A percentile compares a stretch with the other conserved stretches of the same genome.
Evolutionary conservation across 495 filamentous ascomycete genomes (phyloP).

Genomic region (Penicillium canescens): DNA sequence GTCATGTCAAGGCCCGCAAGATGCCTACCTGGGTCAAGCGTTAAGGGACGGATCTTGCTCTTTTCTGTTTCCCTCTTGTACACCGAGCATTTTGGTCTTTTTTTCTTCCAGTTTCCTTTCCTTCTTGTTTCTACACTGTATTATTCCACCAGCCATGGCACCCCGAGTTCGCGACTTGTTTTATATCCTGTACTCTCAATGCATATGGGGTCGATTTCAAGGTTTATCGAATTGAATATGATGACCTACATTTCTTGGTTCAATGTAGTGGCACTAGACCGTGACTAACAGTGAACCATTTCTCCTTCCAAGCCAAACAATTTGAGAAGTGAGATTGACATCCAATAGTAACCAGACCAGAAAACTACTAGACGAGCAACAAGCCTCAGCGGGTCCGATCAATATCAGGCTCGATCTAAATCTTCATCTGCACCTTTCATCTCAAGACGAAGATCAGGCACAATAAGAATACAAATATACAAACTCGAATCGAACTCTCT

Average conservation of each 20-base stretch:
- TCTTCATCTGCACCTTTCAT: no score
- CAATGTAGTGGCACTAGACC: no score
- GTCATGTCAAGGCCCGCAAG: conserved; percentile 94
- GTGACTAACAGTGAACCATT: no score
- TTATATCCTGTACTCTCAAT: conserved; percentile 39
- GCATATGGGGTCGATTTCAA: conserved; percentile 28
- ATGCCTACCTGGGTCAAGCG: conserved; percentile 97
- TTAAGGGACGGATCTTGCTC: conserved; percentile 19
- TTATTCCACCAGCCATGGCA: conserved; percentile 29
- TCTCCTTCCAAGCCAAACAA: no score
- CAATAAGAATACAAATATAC: no score
- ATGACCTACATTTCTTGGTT: not conserved
- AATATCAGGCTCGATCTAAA: no score
- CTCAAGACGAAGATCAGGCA: no score
- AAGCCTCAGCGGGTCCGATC: no score
- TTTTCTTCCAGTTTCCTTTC: conserved; percentile 11
- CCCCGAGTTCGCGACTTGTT: conserved; percentile 22
- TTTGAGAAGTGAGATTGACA: no score
- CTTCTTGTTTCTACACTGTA: conserved; percentile 28
- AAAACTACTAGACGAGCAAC: no score
- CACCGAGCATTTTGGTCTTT: conserved; percentile 7
- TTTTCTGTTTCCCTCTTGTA: not conserved
- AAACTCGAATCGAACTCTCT: no score
- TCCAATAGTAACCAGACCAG: no score
- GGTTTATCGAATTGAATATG: conserved; percentile 4